Evolutionary conservation across 257 asterid genomes (phyloP).

Genomic region (Capsicum rhomboideum): DNA sequence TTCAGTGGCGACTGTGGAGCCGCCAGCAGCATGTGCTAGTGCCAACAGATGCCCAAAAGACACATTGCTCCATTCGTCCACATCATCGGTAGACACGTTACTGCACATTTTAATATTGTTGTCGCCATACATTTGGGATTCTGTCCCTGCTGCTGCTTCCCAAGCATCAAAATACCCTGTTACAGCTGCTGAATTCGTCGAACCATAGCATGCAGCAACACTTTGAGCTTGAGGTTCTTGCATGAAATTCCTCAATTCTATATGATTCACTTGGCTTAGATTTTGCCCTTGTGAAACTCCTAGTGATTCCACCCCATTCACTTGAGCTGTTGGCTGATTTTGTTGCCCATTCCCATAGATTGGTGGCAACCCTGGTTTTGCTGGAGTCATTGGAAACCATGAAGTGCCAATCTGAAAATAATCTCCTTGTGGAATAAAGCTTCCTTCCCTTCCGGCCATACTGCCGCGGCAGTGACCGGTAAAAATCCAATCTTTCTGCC

Average conservation of each 20-base stretch:
- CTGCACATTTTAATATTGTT: not conserved
- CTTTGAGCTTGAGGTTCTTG: constrained; percentile 9
- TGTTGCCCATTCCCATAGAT: constrained; percentile 31
- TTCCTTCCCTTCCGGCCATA: constrained; percentile 43
- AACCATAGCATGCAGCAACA: not conserved
- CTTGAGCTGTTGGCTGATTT: not conserved
- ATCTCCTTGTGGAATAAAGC: not conserved
- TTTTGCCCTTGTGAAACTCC: not conserved
- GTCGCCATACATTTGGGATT: constrained; percentile 10
- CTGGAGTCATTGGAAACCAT: constrained; percentile 65
- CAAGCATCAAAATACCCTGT: constrained; percentile 14
- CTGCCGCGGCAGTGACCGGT: constrained; percentile 17
- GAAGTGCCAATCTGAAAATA: not conserved
- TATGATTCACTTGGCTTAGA: not conserved
- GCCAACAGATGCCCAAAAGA: constrained; percentile 42
- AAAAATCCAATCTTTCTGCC: constrained; percentile 18
- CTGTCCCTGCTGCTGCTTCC: constrained; percentile 20
- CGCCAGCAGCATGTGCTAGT: constrained; percentile 15
- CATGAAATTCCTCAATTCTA: constrained; percentile 13
- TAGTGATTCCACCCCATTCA: constrained; percentile 8
- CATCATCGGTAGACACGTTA: constrained; percentile 6
- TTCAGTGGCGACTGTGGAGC: not conserved
- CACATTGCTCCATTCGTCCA: constrained; percentile 17
- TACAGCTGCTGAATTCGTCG: not conserved
- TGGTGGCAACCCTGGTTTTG: constrained; percentile 33